These are phyloP conservation scores for Cylindrodendrum hubeiense DNA, from an alignment of 2,329 filamentous ascomycete species.

Conservation along the genomic window DNA sequence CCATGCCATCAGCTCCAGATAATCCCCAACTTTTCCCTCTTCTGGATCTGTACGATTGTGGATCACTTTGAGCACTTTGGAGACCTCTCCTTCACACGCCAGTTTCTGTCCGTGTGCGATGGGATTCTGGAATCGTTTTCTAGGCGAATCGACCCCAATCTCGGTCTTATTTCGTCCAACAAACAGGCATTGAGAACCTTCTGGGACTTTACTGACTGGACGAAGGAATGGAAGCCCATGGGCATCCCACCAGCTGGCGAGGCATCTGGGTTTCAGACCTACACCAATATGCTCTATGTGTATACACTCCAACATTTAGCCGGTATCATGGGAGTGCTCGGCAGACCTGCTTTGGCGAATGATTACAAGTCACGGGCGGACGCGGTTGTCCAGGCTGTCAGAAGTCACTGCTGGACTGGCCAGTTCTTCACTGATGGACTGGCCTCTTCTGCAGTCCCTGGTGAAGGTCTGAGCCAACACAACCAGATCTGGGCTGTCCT, in stretches of 20 bases:
- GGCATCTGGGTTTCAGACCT: slow-evolving; percentile 46
- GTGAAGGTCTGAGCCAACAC: slow-evolving; percentile 48
- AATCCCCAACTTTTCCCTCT: slow-evolving; percentile 52
- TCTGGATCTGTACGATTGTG: slow-evolving; percentile 50
- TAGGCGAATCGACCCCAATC: background rate
- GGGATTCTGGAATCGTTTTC: slow-evolving; percentile 48
- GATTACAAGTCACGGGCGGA: slow-evolving; percentile 21
- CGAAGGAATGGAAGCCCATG: slow-evolving; percentile 39
- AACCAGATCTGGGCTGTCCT: slow-evolving; percentile 52
- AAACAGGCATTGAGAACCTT: background rate
- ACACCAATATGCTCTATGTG: slow-evolving; percentile 48
- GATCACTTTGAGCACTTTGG: slow-evolving; percentile 52
- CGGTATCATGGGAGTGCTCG: background rate
- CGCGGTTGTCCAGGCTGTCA: slow-evolving; percentile 38
- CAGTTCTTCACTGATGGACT: slow-evolving; percentile 50
- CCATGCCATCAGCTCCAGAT: slow-evolving; percentile 50
- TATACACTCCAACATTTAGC: slow-evolving; percentile 43
- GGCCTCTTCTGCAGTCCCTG: slow-evolving; percentile 39
- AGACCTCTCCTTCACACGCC: slow-evolving; percentile 42
- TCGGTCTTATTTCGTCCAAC: slow-evolving; percentile 7
- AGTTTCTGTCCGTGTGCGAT: slow-evolving; percentile 47
- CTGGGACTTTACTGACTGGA: slow-evolving; percentile 54
- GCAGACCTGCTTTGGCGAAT: slow-evolving; percentile 2
- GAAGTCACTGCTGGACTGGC: slow-evolving; percentile 47
- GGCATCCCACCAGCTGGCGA: slow-evolving; percentile 53